A percentile compares a stretch with the other conserved stretches of the same genome.
These are phyloP conservation scores for Crassisporium funariophilum DNA, from an alignment of 768 basidiomycete species.

Conservation along the genomic window DNA sequence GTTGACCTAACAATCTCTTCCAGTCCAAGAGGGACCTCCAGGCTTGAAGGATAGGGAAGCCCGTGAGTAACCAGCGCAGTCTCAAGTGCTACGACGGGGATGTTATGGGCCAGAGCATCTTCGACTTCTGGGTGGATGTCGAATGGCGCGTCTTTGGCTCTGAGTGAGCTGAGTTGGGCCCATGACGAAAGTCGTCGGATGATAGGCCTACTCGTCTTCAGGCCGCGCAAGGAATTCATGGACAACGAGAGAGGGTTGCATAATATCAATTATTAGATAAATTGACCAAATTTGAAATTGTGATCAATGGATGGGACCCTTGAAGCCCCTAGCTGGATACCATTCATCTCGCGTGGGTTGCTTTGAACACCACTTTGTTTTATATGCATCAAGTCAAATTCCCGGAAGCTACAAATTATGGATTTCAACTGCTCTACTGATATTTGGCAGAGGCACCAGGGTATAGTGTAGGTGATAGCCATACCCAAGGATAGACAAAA, in stretches of 20 bases:
- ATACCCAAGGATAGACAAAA: conserved; percentile 36
- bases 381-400: not conserved
- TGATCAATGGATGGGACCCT: too few species aligned
- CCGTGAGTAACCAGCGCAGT: conserved; percentile 93
- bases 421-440: conserved; percentile 29
- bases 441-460: conserved; percentile 37
- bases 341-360: too few species aligned
- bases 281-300: too few species aligned
- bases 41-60: conserved; percentile 79
- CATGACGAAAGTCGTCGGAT: conserved; percentile 15
- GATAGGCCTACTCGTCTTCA: not conserved
- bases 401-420: conserved; percentile 27
- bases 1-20: conserved; percentile 73
- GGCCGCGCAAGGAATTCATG: too few species aligned
- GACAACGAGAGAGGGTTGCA: too few species aligned
- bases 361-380: not conserved
- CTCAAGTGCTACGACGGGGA: conserved; percentile 88
- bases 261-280: too few species aligned
- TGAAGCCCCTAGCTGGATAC: too few species aligned
- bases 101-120: conserved; percentile 66
- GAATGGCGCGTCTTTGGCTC: conserved; percentile 38
- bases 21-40: conserved; percentile 68
- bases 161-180: conserved; percentile 9
- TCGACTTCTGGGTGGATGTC: conserved; percentile 85
- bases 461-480: conserved; percentile 40